These are phyloP conservation scores for Russula dissimulans DNA, from an alignment of 768 basidiomycete genomes.

Conservation along the genomic window DNA sequence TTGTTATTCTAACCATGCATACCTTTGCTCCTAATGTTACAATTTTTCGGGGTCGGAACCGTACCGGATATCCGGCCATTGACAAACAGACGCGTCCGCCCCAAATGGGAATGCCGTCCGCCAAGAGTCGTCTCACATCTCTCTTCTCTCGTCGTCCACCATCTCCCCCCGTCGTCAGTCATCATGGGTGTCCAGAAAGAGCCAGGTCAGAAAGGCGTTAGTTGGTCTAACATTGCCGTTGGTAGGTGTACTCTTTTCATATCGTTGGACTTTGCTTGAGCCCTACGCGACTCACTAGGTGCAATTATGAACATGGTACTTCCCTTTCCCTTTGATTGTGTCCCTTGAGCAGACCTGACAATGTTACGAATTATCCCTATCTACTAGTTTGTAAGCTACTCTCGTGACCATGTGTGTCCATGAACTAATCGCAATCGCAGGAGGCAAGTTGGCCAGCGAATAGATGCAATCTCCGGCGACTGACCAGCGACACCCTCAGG, in stretches of 20 bases:
- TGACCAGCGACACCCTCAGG: constrained; percentile 37
- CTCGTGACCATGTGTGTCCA: neutral
- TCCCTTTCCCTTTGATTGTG: neutral
- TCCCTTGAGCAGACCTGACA: neutral
- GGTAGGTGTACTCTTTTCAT: constrained; percentile 44
- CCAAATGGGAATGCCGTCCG: neutral
- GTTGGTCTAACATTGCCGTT: constrained; percentile 93
- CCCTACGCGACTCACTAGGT: constrained; percentile 37
- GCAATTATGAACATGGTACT: constrained; percentile 97
- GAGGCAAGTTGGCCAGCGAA: constrained; percentile 47
- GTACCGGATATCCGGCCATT: constrained; percentile 2
- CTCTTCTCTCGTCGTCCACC: constrained; percentile 11
- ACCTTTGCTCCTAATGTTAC: constrained; percentile 8
- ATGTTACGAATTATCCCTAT: constrained; percentile 1
- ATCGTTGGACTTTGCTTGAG: neutral
- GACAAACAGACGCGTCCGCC: neutral
- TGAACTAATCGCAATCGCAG: constrained; percentile 29
- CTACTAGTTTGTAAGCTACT: constrained; percentile 30
- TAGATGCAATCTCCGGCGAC: neutral
- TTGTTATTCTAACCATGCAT: constrained; percentile 19
- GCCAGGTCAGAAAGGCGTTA: constrained; percentile 86
- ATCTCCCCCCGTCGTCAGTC: constrained; percentile 11
- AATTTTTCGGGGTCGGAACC: neutral
- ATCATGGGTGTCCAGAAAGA: constrained; percentile 75
- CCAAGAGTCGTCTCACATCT: neutral